Conservation (phyloP, 257 asterid genomes). For the Penstemon barbatus region DNA sequence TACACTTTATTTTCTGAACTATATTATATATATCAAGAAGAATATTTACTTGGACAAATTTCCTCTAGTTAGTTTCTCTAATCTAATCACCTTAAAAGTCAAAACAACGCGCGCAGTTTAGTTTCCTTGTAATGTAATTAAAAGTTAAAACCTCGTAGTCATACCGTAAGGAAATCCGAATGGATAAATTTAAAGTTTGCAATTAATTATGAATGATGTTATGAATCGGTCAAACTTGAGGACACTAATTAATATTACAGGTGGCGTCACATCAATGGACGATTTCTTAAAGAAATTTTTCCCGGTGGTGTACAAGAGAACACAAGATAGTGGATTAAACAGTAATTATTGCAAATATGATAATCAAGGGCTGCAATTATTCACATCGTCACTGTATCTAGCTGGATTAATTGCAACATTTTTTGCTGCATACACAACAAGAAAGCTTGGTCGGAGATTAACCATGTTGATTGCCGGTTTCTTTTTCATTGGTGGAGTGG, state of each 20-base stretch:
- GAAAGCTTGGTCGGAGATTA: conserved; percentile 56
- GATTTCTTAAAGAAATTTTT: conserved; percentile 66
- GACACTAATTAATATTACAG: conserved; percentile 30
- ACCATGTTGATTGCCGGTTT: conserved; percentile 78
- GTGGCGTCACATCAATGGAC: conserved; percentile 77
- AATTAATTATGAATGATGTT: no score
- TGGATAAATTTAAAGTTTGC: no score
- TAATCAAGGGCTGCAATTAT: conserved; percentile 71
- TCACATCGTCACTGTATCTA: conserved; percentile 77
- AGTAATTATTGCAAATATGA: conserved; percentile 89
- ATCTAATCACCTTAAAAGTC: no score
- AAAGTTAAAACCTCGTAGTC: no score
- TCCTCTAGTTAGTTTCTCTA: no score
- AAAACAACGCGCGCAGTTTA: no score
- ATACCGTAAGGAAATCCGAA: no score
- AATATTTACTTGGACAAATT: no score
- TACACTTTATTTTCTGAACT: no score
- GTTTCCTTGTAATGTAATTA: no score
- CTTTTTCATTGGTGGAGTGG: conserved; percentile 62
- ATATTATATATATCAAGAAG: no score
- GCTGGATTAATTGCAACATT: conserved; percentile 81
- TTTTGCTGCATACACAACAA: conserved; percentile 82
- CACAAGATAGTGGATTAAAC: conserved; percentile 25
- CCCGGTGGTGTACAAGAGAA: conserved; percentile 52
- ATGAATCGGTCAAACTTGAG: no score